Evolutionary conservation across 129 eudicot genomes (phyloP).

Genomic region (Saussurea involucrata): DNA sequence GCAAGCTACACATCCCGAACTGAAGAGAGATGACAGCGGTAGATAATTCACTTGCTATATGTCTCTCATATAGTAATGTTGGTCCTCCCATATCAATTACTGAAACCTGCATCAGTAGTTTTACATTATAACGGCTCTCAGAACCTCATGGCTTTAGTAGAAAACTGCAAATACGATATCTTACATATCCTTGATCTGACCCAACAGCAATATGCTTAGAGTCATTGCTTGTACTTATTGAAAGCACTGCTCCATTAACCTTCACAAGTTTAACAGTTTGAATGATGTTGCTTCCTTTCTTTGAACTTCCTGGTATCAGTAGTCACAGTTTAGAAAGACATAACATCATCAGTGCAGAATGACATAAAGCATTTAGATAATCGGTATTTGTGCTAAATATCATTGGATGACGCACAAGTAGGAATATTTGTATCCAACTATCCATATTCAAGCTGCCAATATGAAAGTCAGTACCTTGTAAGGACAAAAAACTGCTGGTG

Average conservation of each 20-base stretch:
- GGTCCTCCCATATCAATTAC: slow-evolving; percentile 64
- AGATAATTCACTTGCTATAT: slow-evolving; percentile 67
- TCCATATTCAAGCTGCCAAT: neutral
- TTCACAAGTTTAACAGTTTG: slow-evolving; percentile 58
- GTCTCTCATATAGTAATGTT: slow-evolving; percentile 56
- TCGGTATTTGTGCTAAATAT: neutral
- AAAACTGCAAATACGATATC: slow-evolving; percentile 11
- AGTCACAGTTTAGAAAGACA: neutral
- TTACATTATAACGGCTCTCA: neutral
- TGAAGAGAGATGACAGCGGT: slow-evolving; percentile 71
- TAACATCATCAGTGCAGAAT: slow-evolving; percentile 6
- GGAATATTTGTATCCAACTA: neutral
- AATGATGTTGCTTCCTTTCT: slow-evolving; percentile 80
- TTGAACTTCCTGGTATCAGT: slow-evolving; percentile 67
- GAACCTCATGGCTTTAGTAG: neutral
- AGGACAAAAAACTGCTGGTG: slow-evolving; percentile 62
- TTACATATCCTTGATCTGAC: slow-evolving; percentile 93
- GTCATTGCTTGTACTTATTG: slow-evolving; percentile 40
- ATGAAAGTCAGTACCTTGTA: slow-evolving; percentile 52
- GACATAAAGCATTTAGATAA: neutral
- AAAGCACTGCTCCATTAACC: slow-evolving; percentile 74
- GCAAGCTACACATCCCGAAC: slow-evolving; percentile 68
- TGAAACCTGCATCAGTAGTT: slow-evolving; percentile 50
- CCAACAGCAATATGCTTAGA: slow-evolving; percentile 74
- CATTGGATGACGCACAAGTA: neutral